Percentiles rank a stretch among this genome's conserved stretches.
Evolutionary conservation across 1,139 yeast genomes (phyloP).

Genomic region (Zygoascus sp.): DNA sequence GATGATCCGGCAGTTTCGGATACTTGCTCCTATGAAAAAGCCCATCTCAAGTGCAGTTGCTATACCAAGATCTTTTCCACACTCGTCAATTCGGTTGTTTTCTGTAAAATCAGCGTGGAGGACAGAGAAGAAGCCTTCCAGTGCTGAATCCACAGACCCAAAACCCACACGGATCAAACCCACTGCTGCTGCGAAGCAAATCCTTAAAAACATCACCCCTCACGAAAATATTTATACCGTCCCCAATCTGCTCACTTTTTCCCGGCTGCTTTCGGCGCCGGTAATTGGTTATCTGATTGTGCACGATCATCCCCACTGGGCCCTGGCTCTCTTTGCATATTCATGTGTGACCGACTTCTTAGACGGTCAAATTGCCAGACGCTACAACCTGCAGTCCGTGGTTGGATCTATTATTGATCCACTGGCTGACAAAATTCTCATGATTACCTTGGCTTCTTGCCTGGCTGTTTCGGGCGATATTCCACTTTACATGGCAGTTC

Average conservation of each 20-base stretch:
- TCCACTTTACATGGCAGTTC: constrained; percentile 58
- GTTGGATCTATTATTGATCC: constrained; percentile 94
- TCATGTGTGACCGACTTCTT: constrained; percentile 87
- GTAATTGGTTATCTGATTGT: constrained; percentile 73
- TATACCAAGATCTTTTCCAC: neutral
- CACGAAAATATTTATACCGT: constrained; percentile 65
- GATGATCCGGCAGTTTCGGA: neutral
- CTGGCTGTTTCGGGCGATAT: constrained; percentile 60
- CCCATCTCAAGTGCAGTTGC: neutral
- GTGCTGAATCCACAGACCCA: no score
- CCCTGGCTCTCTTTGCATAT: constrained; percentile 69
- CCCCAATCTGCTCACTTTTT: constrained; percentile 78
- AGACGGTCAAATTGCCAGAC: constrained; percentile 89
- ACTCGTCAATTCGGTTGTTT: neutral
- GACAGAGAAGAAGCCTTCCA: neutral
- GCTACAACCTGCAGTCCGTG: constrained; percentile 67
- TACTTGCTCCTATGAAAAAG: neutral
- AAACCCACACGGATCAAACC: neutral
- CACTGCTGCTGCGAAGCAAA: neutral
- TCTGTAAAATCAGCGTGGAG: neutral
- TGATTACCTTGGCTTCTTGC: constrained; percentile 81
- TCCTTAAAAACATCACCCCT: constrained; percentile 6
- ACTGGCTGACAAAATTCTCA: constrained; percentile 85
- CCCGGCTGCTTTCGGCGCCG: constrained; percentile 78
- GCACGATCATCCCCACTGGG: constrained; percentile 54